Evolutionary conservation across 441 rosid genomes (phyloP).

Genomic region (Arabidopsis hybrid): DNA sequence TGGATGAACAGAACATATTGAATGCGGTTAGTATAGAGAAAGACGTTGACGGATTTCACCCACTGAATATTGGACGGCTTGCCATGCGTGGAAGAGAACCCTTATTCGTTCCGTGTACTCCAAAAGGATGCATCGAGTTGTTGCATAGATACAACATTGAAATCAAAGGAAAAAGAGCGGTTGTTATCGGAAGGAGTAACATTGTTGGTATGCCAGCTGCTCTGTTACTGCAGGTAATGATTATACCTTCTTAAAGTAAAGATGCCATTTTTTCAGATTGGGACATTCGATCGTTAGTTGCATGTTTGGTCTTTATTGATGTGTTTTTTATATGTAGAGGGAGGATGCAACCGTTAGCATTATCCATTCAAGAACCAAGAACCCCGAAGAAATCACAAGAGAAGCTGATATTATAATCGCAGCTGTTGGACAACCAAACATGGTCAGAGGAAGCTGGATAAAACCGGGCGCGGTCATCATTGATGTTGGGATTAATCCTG

Average conservation of each 20-base stretch:
- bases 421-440: constrained; percentile 85
- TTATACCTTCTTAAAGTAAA: not conserved
- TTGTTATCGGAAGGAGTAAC: constrained; percentile 90
- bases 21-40: constrained; percentile 82
- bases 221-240: constrained; percentile 72
- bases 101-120: constrained; percentile 84
- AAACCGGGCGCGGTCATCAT: constrained; percentile 90
- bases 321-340: constrained; percentile 53
- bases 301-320: not conserved
- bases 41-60: constrained; percentile 95
- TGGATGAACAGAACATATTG: constrained; percentile 76
- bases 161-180: constrained; percentile 88
- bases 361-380: constrained; percentile 79
- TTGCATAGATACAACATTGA: constrained; percentile 73
- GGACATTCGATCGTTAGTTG: not conserved
- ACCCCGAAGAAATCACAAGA: constrained; percentile 73
- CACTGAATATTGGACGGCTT: constrained; percentile 80
- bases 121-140: constrained; percentile 91
- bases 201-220: constrained; percentile 98
- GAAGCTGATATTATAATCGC: constrained; percentile 84
- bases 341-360: constrained; percentile 85
- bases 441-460: constrained; percentile 87
- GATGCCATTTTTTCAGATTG: not conserved
- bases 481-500: constrained; percentile 90
- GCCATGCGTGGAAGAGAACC: constrained; percentile 94